Conservation (phyloP, 805 yeast genomes). For the Monosporozyma servazzii region DNA sequence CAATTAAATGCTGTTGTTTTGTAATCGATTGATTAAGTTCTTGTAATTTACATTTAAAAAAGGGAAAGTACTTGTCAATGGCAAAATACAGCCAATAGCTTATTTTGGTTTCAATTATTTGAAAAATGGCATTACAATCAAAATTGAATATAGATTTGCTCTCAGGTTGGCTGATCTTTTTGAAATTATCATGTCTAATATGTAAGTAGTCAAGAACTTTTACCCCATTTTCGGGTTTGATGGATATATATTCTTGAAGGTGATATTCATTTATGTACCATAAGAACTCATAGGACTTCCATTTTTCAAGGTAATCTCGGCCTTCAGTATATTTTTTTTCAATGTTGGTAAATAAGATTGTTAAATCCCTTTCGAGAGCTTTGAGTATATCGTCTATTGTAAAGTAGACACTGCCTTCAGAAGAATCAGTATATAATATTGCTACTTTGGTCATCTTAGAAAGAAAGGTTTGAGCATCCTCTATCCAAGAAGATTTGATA, state of each 20-base stretch:
- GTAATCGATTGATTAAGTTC: background rate
- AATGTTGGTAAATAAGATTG: background rate
- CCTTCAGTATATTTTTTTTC: background rate
- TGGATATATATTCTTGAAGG: background rate
- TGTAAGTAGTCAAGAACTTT: background rate
- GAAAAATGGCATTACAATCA: constrained; percentile 45
- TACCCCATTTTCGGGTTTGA: constrained; percentile 2
- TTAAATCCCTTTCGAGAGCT: background rate
- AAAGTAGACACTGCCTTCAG: background rate
- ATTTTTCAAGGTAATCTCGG: background rate
- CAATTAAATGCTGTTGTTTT: background rate
- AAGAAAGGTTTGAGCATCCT: background rate
- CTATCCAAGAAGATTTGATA: background rate
- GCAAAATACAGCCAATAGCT: constrained; percentile 49
- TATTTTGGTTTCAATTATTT: constrained; percentile 43
- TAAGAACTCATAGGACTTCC: constrained; percentile 3
- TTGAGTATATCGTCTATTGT: background rate
- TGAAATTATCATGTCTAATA: background rate
- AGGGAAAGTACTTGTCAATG: constrained; percentile 11
- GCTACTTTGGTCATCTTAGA: background rate
- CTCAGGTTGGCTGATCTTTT: background rate
- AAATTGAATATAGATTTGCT: constrained; percentile 18
- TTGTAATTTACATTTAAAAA: background rate
- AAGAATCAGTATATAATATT: background rate
- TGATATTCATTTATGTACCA: constrained; percentile 10